Evolutionary conservation across 73 alveolate genomes (phyloP).

Genomic region (Uronychia setigera): DNA sequence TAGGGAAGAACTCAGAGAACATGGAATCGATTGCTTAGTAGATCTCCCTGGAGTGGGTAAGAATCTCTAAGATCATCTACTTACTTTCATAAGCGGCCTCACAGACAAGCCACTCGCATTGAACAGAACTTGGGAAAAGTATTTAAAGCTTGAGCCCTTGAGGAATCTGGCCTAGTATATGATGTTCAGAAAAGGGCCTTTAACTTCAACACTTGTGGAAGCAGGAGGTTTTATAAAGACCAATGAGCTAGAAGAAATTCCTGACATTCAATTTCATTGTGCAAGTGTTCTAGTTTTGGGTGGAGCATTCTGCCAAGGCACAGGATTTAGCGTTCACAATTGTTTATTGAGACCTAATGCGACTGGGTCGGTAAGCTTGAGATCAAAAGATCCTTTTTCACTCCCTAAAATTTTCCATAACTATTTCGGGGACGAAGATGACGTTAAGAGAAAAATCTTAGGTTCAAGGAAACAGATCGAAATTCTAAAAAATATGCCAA

Average conservation of each 20-base stretch:
- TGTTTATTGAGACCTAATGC: neutral
- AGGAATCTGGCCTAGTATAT: neutral
- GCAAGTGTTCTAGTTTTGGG: neutral
- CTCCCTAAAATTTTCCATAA: too few species aligned
- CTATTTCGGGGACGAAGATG: too few species aligned
- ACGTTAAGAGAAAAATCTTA: too few species aligned
- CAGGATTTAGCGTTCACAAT: neutral
- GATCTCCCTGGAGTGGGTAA: slow-evolving; percentile 46
- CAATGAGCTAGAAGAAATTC: neutral
- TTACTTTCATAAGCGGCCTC: neutral
- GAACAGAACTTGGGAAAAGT: neutral
- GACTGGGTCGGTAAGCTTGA: neutral
- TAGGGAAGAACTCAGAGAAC: neutral
- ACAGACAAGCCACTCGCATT: too few species aligned
- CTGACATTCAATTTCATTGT: neutral
- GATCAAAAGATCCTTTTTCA: neutral
- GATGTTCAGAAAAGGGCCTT: neutral
- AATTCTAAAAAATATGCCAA: too few species aligned
- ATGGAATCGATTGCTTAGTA: neutral
- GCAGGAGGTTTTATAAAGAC: neutral
- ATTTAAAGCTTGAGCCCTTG: neutral
- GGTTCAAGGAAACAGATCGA: too few species aligned
- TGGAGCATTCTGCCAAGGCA: neutral
- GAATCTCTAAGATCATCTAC: slow-evolving; percentile 36
- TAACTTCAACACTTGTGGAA: neutral